Conservation (phyloP, 2,329 filamentous ascomycete genomes). For the Aspergillus viridinutans region DNA sequence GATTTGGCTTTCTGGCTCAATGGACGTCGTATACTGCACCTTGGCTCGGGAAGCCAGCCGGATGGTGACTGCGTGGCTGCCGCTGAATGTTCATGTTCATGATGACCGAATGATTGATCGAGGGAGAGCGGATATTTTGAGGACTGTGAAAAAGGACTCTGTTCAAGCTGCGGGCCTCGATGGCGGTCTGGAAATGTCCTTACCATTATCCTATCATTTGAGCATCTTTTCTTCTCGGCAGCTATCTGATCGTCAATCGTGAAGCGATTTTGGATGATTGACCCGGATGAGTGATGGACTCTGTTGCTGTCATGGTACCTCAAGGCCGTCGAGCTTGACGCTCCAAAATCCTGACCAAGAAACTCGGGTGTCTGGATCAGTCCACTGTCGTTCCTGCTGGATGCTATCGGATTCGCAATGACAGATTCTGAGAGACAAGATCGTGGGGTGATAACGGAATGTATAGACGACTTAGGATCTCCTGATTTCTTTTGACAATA, state of each 20-base stretch:
- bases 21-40: constrained; percentile 7
- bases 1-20: neutral
- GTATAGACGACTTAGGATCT: neutral
- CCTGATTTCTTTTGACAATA: neutral
- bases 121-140: neutral
- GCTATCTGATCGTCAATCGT: constrained; percentile 26
- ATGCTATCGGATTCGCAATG: neutral
- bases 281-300: neutral
- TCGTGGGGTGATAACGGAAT: neutral
- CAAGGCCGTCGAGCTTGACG: neutral
- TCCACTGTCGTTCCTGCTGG: neutral
- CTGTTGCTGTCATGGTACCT: neutral
- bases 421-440: neutral
- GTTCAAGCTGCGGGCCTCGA: neutral
- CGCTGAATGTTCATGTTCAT: neutral
- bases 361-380: neutral
- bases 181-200: neutral
- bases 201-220: neutral
- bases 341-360: neutral
- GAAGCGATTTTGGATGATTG: constrained; percentile 12
- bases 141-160: neutral
- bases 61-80: constrained; percentile 4
- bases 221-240: constrained; percentile 15
- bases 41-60: constrained; percentile 15
- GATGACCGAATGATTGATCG: neutral